Percentiles rank a stretch among this genome's conserved stretches.
Evolutionary conservation across 805 yeast genomes (phyloP).

Genomic region (Metschnikowia amazonensis): DNA sequence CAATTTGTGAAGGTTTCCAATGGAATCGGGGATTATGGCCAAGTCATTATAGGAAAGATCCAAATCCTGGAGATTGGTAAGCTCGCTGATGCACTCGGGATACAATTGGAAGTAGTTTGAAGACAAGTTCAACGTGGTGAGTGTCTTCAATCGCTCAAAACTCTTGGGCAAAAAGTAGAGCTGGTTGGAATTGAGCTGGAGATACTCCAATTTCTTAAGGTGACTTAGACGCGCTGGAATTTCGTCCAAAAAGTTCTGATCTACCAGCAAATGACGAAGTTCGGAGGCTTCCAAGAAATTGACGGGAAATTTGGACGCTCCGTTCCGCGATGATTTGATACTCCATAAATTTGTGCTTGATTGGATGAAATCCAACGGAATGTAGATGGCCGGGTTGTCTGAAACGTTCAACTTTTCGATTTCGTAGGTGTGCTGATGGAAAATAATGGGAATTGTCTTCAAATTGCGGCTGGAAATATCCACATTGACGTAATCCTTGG

Average conservation of each 20-base stretch:
- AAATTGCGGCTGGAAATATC: conserved; percentile 69
- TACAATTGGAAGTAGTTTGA: conserved; percentile 65
- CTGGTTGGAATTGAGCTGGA: conserved; percentile 75
- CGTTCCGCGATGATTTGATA: conserved; percentile 66
- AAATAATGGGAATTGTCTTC: conserved; percentile 78
- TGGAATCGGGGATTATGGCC: conserved; percentile 52
- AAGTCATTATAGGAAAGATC: conserved; percentile 83
- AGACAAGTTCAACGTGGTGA: conserved; percentile 66
- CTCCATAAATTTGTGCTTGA: conserved; percentile 67
- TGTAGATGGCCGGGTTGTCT: conserved; percentile 76
- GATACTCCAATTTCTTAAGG: conserved; percentile 50
- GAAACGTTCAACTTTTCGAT: conserved; percentile 80
- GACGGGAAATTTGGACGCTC: conserved; percentile 69
- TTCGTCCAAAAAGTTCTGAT: conserved; percentile 68
- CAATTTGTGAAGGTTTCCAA: conserved; percentile 56
- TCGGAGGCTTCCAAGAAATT: conserved; percentile 67
- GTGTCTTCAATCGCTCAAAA: conserved; percentile 50
- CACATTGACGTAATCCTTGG: conserved; percentile 67
- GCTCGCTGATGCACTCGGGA: conserved; percentile 62
- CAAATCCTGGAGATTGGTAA: conserved; percentile 57
- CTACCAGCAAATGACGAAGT: conserved; percentile 65
- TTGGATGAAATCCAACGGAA: conserved; percentile 84
- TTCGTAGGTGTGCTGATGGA: conserved; percentile 76
- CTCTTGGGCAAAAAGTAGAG: conserved; percentile 57
- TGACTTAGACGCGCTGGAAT: conserved; percentile 56